Base-by-base conservation (phyloP, 495 filamentous ascomycete genomes). In the Pseudotulostoma volvatum region DNA sequence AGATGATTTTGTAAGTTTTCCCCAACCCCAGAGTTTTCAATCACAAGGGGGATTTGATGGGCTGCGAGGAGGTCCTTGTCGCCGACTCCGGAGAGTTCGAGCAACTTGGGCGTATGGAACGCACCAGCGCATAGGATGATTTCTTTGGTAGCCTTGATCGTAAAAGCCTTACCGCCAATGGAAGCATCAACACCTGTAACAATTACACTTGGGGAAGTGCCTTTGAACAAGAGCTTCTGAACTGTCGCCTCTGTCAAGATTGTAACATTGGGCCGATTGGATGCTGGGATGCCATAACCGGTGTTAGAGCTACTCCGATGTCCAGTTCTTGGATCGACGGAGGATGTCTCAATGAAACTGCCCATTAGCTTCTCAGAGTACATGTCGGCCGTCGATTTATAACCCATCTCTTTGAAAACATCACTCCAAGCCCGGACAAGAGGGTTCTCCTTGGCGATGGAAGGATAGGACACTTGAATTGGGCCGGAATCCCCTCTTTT, bases 21-120 rank as follows among this genome's bases (percentile, higher is more conserved):
- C 7, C 69, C 66, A 7, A 70, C 68, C 31, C 50, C 52, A 1
- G 54, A 48, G 36, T 62, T 61, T 13, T 64, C 45, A 20, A 67
- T 52, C 21, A 49, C 43, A 18, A 59, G 41, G 8, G 63, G 46
- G 40, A 67, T 70, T 14, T 59, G 53, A 16, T 49, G 42, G 8
- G 45, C 45, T 2, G 47, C 17, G 2, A 64, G 55, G 15, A 66
- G 49, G n/a, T 40, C 44, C 19, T 31, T 32, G 17, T 39, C 44
- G 7, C 76, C 76, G 33, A 81, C 51, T 8, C 77, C 76, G 0
- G 77, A 81, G 0, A 74, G 61, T 46, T 81, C 74, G 7, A 80
- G 59, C 1, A 81, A 50, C 1, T 56, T 49, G 3, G 77, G 73
- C 0, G 76, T 66, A 9, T 67, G 62, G 14, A 68, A 56, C 7